Percentiles rank a stretch among this genome's conserved stretches.
phyloP scores from a whole-genome alignment of 2,329 filamentous ascomycete genomes.

The Lasiodiplodia sp. region DNA sequence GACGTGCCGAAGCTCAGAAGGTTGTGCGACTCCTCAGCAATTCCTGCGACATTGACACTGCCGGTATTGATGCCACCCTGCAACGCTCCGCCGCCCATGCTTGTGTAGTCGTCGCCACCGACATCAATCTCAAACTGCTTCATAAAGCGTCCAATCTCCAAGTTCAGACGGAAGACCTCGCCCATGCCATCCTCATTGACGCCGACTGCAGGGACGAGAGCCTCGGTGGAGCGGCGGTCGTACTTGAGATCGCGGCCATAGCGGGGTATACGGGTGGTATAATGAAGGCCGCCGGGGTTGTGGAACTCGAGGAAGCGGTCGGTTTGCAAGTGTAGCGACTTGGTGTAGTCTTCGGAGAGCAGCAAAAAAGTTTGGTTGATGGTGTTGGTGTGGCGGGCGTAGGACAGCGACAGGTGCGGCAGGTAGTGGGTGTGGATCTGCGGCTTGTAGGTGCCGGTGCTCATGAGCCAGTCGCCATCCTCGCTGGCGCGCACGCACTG shows the following conservation, averaged over 20 bases:
- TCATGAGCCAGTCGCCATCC: conserved; percentile 98
- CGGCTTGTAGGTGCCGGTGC: conserved; percentile 80
- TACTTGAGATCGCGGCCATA: conserved; percentile 92
- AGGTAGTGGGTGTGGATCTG: conserved; percentile 97
- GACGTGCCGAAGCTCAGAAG: conserved; percentile 93
- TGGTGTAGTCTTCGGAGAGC: conserved; percentile 84
- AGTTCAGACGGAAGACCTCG: conserved; percentile 90
- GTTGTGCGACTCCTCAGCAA: conserved; percentile 89
- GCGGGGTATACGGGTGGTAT: conserved; percentile 85
- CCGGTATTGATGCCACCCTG: conserved; percentile 88
- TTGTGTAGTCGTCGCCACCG: conserved; percentile 77
- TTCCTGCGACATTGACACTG: conserved; percentile 83
- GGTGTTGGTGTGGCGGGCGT: conserved; percentile 86
- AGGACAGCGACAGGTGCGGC: conserved; percentile 91
- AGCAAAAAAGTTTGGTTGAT: conserved; percentile 92
- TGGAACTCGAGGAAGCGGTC: conserved; percentile 94
- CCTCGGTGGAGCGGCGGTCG: conserved; percentile 81
- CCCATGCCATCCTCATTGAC: conserved; percentile 85
- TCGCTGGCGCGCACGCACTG: conserved; percentile 88
- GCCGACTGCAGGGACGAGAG: conserved; percentile 85
- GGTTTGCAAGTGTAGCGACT: conserved; percentile 85
- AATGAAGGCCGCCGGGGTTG: conserved; percentile 85
- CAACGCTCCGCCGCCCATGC: conserved; percentile 72
- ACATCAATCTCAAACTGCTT: conserved; percentile 91
- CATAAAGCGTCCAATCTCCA: conserved; percentile 93